Evolutionary conservation across 305 asterid genomes (phyloP).

Genomic region (Lippia alba): DNA sequence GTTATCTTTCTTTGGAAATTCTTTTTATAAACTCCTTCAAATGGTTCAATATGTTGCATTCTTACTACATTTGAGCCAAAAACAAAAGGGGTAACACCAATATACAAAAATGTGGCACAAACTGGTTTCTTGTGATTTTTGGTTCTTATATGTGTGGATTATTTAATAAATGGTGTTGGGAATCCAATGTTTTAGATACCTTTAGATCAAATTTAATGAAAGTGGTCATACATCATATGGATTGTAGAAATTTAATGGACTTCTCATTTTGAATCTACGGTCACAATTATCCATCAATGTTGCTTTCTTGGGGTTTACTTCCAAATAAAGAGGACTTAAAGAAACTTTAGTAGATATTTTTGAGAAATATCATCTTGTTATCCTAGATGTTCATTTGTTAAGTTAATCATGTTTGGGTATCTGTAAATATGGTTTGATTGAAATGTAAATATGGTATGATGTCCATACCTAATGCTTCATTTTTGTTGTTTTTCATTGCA

Average conservation of each 20-base stretch:
- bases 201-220: slow-evolving; percentile 10
- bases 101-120: too few relatives aligned
- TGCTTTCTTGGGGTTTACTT: slow-evolving; percentile 25
- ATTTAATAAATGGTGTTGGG: slow-evolving; percentile 18
- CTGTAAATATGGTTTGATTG: slow-evolving; percentile 18
- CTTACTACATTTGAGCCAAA: too few relatives aligned
- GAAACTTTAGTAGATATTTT: slow-evolving; percentile 20
- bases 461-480: not conserved
- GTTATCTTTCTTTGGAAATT: slow-evolving; percentile 5
- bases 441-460: slow-evolving; percentile 9
- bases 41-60: too few relatives aligned
- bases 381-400: slow-evolving; percentile 9
- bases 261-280: slow-evolving; percentile 3
- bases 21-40: too few relatives aligned
- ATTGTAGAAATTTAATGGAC: slow-evolving; percentile 2
- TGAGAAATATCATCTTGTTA: slow-evolving; percentile 8
- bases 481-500: slow-evolving; percentile 32
- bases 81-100: too few relatives aligned
- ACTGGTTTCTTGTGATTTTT: not conserved
- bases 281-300: not conserved
- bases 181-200: slow-evolving; percentile 4
- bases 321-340: slow-evolving; percentile 2
- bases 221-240: not conserved
- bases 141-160: slow-evolving; percentile 33
- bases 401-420: not conserved